Percentiles rank a stretch among this genome's conserved stretches.
Evolutionary conservation across 75 land plant species (phyloP).

Genomic region (Pinus tabuliformis): DNA sequence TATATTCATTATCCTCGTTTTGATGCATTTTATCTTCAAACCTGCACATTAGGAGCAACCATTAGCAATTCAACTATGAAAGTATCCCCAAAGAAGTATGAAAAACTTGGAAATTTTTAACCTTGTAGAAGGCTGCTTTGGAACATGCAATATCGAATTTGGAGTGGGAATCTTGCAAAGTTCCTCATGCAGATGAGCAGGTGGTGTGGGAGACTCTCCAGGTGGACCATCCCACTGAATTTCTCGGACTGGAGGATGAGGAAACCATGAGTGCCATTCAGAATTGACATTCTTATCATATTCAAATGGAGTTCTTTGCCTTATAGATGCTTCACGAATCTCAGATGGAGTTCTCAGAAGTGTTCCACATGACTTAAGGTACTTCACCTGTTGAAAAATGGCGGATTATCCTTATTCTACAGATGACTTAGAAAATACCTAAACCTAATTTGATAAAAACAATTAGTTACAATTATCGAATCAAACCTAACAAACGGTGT

Average conservation of each 20-base stretch:
- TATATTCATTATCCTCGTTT: background rate
- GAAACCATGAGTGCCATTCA: slow-evolving; percentile 19
- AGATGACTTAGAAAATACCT: background rate
- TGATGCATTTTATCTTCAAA: background rate
- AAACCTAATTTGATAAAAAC: background rate
- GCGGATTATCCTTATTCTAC: background rate
- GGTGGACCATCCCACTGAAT: background rate
- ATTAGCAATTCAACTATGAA: background rate
- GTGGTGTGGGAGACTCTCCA: background rate
- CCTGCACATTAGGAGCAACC: background rate
- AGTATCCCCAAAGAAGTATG: background rate
- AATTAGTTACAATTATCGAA: background rate
- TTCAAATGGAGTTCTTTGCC: background rate
- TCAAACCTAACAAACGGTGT: background rate
- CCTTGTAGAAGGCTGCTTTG: background rate
- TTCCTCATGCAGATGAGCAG: background rate
- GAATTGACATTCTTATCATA: slow-evolving; percentile 1
- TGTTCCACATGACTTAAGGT: slow-evolving; percentile 46
- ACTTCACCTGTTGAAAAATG: slow-evolving; percentile 32
- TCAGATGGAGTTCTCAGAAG: slow-evolving; percentile 35
- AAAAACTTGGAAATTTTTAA: background rate
- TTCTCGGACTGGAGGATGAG: slow-evolving; percentile 3
- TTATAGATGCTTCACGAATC: slow-evolving; percentile 17
- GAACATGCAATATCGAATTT: background rate
- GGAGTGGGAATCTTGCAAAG: background rate